Evolutionary conservation across 257 asterid genomes (phyloP).

Genomic region (Salvia miltiorrhiza): DNA sequence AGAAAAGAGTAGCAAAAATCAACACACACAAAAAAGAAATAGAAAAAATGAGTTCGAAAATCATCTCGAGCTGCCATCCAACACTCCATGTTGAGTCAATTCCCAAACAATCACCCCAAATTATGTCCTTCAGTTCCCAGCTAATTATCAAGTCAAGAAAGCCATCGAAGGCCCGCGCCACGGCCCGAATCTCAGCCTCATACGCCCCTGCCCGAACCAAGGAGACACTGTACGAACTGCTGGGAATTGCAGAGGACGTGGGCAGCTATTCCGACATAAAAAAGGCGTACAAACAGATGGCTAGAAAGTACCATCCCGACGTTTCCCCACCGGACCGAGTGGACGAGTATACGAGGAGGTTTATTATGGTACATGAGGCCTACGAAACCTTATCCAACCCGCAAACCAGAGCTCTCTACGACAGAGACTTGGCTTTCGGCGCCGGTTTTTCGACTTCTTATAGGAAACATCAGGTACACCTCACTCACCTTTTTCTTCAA

Average conservation of each 20-base stretch:
- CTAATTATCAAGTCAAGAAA: no score
- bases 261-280: constrained; percentile 42
- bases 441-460: constrained; percentile 8
- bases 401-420: constrained; percentile 42
- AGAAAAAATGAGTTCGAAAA: constrained; percentile 17
- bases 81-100: background rate
- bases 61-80: constrained; percentile 25
- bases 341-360: constrained; percentile 50
- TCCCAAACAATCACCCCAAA: no score
- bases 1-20: no score
- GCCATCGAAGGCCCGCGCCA: constrained; percentile 14
- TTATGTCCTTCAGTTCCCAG: no score
- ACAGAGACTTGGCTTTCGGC: constrained; percentile 37
- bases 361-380: constrained; percentile 51
- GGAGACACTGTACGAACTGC: constrained; percentile 53
- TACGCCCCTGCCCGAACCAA: constrained; percentile 23
- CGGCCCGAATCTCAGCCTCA: constrained; percentile 19
- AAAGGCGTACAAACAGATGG: constrained; percentile 55
- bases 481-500: no score
- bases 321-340: constrained; percentile 57
- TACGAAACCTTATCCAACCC: constrained; percentile 69
- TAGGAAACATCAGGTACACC: no score
- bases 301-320: constrained; percentile 69
- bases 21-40: no score
- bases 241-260: constrained; percentile 45